These are phyloP conservation scores for Orbilia oligospora DNA, from an alignment of 2,329 filamentous ascomycete genomes.

Conservation along the genomic window DNA sequence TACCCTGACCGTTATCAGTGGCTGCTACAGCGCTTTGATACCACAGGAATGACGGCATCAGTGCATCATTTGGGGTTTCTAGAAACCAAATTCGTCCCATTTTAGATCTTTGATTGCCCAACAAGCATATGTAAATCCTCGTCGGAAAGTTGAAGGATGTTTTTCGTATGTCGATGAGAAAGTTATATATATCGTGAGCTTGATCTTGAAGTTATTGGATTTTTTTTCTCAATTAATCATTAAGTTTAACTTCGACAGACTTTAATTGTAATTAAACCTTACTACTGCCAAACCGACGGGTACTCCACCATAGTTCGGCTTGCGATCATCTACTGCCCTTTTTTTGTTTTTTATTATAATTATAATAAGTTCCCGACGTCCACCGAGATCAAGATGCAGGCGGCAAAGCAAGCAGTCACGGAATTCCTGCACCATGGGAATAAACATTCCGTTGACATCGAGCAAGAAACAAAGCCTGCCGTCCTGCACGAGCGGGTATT, in stretches of 20 bases:
- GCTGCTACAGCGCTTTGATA: too few relatives aligned
- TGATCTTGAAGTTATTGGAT: constrained; percentile 6
- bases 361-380: constrained; percentile 7
- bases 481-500: constrained; percentile 48
- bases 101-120: not conserved
- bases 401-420: constrained; percentile 47
- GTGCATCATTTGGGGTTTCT: constrained; percentile 28
- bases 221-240: constrained; percentile 12
- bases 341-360: not conserved
- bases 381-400: constrained; percentile 41
- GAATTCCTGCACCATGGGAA: constrained; percentile 53
- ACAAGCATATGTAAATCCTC: not conserved
- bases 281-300: not conserved
- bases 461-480: constrained; percentile 54
- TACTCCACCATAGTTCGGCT: not conserved
- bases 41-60: constrained; percentile 30
- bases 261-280: not conserved
- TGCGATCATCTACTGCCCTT: constrained; percentile 1
- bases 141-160: not conserved
- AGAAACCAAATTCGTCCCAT: not conserved
- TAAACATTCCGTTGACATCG: constrained; percentile 50
- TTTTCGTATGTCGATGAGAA: not conserved
- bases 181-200: constrained; percentile 21
- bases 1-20: not conserved
- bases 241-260: not conserved